phyloP scores from a whole-genome alignment of 352 stramenopile genomes.

The Phytopythium vexans region DNA sequence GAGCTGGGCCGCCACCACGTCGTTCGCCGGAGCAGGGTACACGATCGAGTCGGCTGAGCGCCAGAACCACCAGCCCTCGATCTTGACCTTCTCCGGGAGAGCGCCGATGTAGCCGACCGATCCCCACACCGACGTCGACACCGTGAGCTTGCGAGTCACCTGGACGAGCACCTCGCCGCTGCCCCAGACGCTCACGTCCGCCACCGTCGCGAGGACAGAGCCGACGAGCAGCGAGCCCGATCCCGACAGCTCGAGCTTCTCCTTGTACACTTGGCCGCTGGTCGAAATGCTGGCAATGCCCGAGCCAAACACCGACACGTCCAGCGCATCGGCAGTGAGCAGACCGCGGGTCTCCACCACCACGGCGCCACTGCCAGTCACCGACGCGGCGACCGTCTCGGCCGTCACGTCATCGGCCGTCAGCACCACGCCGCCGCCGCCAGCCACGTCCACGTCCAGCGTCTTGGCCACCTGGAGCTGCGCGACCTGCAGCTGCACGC shows the following conservation, averaged over 20 bases:
- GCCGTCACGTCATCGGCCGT: constrained; percentile 23
- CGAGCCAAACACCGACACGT: constrained; percentile 41
- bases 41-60: constrained; percentile 36
- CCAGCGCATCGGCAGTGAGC: constrained; percentile 4
- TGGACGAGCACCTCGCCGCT: constrained; percentile 44
- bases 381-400: constrained; percentile 21
- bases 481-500: constrained; percentile 28
- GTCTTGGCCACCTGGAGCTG: constrained; percentile 14
- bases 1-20: constrained; percentile 29
- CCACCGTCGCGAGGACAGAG: constrained; percentile 34
- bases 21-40: constrained; percentile 33
- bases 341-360: constrained; percentile 35
- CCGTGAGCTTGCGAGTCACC: constrained; percentile 39
- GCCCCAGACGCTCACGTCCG: constrained; percentile 44
- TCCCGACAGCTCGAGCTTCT: constrained; percentile 47
- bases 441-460: constrained; percentile 39
- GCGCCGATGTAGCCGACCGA: constrained; percentile 48
- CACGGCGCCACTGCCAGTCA: constrained; percentile 28
- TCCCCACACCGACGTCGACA: constrained; percentile 47
- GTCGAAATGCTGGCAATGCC: constrained; percentile 39
- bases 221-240: constrained; percentile 42
- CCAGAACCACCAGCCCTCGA: constrained; percentile 59
- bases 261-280: constrained; percentile 31
- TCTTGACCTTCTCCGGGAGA: constrained; percentile 34
- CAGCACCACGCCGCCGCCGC: constrained; percentile 28